A percentile compares a stretch with the other conserved stretches of the same genome.
phyloP scores from a whole-genome alignment of 2,329 filamentous ascomycete species.

The Ophiostoma angusticollis region DNA sequence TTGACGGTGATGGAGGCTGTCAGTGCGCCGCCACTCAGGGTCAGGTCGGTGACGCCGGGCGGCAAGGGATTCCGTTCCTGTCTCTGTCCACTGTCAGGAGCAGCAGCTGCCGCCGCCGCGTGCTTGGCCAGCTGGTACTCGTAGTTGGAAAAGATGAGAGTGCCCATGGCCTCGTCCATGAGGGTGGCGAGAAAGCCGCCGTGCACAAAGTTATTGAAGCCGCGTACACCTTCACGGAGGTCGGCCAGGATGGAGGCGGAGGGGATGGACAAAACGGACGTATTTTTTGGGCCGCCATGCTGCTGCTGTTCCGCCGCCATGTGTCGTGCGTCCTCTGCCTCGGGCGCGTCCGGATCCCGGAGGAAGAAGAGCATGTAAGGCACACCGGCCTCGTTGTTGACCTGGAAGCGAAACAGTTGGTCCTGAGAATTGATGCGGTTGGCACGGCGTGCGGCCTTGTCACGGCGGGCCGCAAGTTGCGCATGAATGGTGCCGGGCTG shows the following conservation, averaged over 20 bases:
- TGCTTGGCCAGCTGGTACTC: constrained; percentile 8
- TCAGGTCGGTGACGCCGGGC: constrained; percentile 3
- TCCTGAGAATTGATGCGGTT: constrained; percentile 7
- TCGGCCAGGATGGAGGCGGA: constrained; percentile 16
- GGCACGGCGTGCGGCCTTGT: background rate
- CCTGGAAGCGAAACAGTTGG: constrained; percentile 4
- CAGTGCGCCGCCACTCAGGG: constrained; percentile 1
- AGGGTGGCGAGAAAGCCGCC: constrained; percentile 16
- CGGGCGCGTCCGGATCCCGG: constrained; percentile 8
- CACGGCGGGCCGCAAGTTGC: constrained; percentile 1
- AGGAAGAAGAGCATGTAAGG: constrained; percentile 17
- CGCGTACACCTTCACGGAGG: constrained; percentile 10
- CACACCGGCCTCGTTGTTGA: constrained; percentile 12
- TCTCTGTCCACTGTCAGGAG: background rate
- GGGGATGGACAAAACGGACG: constrained; percentile 9
- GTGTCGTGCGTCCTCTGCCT: background rate
- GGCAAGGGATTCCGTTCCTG: constrained; percentile 1
- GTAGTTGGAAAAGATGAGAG: constrained; percentile 15
- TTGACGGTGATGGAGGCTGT: constrained; percentile 10
- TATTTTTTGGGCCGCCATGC: background rate
- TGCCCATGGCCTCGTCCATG: constrained; percentile 21
- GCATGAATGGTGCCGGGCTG: background rate
- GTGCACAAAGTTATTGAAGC: constrained; percentile 18
- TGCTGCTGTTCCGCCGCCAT: background rate
- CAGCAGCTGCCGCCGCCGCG: too few species aligned